Evolutionary conservation across 257 asterid genomes (phyloP).

Genomic region (Jaltomata sinuosa): DNA sequence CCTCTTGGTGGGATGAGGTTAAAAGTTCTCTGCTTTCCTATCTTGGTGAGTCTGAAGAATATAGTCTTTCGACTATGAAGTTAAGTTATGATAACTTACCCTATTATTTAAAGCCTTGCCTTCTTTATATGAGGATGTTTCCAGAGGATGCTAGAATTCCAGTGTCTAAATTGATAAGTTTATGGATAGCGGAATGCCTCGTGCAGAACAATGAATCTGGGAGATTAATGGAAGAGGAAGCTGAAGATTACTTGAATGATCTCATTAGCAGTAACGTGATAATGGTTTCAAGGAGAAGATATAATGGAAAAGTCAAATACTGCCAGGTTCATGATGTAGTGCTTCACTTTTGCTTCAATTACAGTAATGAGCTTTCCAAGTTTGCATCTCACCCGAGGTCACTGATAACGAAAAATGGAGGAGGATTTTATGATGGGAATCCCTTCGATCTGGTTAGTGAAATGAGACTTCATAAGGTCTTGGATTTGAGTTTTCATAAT

Average conservation of each 20-base stretch:
- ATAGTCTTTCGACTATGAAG: neutral
- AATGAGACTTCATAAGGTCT: neutral
- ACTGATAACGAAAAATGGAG: neutral
- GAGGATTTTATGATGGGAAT: neutral
- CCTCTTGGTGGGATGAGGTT: neutral
- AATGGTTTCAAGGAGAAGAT: neutral
- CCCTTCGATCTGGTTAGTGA: neutral
- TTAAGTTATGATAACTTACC: constrained; percentile 1
- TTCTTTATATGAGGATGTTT: neutral
- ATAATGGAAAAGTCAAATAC: neutral
- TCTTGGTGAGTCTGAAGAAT: neutral
- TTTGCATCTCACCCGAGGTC: neutral
- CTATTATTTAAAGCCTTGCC: neutral
- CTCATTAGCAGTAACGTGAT: neutral
- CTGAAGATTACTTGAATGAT: neutral
- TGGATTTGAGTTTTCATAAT: neutral
- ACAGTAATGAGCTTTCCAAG: neutral
- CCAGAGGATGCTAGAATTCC: neutral
- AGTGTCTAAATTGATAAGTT: neutral
- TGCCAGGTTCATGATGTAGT: neutral
- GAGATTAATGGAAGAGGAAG: neutral
- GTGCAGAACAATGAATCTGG: neutral
- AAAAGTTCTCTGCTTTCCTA: neutral
- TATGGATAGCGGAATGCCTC: neutral
- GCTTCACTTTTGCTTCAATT: neutral